Evolutionary conservation across 2,329 filamentous ascomycete genomes (phyloP).

Genomic region (Beauveria pseudobassiana): DNA sequence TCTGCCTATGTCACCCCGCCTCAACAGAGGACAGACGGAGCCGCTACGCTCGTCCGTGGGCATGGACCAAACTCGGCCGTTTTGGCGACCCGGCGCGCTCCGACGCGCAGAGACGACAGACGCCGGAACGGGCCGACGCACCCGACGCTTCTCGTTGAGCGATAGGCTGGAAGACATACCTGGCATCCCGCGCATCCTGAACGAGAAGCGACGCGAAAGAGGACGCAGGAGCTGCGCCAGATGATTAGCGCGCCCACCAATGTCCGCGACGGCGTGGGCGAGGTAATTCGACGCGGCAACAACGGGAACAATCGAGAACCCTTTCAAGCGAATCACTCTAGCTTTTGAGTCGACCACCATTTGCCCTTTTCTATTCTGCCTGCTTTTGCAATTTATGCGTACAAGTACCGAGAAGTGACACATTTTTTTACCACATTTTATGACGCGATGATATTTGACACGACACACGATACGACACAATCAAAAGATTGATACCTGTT

Average conservation of each 20-base stretch:
- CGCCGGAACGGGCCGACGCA: slow-evolving; percentile 15
- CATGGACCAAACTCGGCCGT: slow-evolving; percentile 10
- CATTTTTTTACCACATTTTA: background rate
- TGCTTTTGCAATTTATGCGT: background rate
- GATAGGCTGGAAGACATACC: slow-evolving; percentile 45
- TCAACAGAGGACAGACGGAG: slow-evolving; percentile 29
- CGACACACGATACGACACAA: background rate
- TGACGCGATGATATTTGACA: background rate
- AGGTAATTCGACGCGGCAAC: slow-evolving; percentile 41
- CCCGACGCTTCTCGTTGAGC: slow-evolving; percentile 32
- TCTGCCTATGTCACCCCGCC: slow-evolving; percentile 19
- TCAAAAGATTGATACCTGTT: background rate
- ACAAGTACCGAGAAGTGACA: background rate
- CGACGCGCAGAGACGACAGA: slow-evolving; percentile 20
- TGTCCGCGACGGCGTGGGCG: slow-evolving; percentile 50
- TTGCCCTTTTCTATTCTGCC: background rate
- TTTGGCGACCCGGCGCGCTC: slow-evolving; percentile 25
- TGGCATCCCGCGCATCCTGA: slow-evolving; percentile 46
- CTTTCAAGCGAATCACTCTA: background rate
- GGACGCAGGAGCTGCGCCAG: slow-evolving; percentile 48
- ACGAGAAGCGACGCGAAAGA: slow-evolving; percentile 52
- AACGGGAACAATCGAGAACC: slow-evolving; percentile 12
- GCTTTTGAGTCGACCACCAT: background rate
- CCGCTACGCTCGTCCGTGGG: slow-evolving; percentile 4
- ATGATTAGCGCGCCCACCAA: slow-evolving; percentile 54